phyloP scores from a whole-genome alignment of 768 basidiomycete species.

The Pisolithus marmoratus region DNA sequence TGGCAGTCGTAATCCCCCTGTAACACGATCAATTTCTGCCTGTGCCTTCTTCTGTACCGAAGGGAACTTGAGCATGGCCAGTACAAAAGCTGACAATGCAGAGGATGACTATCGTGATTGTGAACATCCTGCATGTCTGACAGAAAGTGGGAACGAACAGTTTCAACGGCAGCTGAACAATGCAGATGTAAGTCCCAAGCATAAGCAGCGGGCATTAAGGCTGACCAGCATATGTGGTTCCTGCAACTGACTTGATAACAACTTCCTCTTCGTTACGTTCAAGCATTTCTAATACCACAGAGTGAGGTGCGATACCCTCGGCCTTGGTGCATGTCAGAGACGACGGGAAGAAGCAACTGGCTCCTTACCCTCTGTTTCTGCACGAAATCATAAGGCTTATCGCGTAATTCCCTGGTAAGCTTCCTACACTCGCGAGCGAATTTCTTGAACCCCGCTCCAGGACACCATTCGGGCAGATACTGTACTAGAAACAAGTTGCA shows the following conservation, averaged over 20 bases:
- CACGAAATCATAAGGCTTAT: constrained; percentile 14
- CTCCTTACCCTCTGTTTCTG: constrained; percentile 9
- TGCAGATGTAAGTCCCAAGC: neutral
- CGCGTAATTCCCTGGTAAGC: constrained; percentile 14
- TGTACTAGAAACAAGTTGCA: constrained; percentile 9
- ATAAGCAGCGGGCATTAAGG: neutral
- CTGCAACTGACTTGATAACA: constrained; percentile 25
- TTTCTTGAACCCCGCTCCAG: constrained; percentile 24
- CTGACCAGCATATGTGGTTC: constrained; percentile 27
- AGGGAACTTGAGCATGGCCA: constrained; percentile 8
- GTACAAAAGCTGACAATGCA: constrained; percentile 7
- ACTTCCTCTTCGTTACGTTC: constrained; percentile 21
- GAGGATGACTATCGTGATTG: constrained; percentile 2
- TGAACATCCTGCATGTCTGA: neutral
- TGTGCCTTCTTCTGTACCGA: constrained; percentile 17
- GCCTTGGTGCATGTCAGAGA: neutral
- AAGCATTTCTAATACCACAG: constrained; percentile 18
- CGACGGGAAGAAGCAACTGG: neutral
- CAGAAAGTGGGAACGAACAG: constrained; percentile 7
- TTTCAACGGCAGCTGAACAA: constrained; percentile 15
- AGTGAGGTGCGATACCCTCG: constrained; percentile 12
- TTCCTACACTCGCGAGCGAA: constrained; percentile 13
- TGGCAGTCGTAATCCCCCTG: constrained; percentile 11
- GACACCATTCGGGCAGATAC: constrained; percentile 26
- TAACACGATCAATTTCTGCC: constrained; percentile 21